phyloP scores from a whole-genome alignment of 108 stramenopile species.

The Discostella stelligeroides region DNA sequence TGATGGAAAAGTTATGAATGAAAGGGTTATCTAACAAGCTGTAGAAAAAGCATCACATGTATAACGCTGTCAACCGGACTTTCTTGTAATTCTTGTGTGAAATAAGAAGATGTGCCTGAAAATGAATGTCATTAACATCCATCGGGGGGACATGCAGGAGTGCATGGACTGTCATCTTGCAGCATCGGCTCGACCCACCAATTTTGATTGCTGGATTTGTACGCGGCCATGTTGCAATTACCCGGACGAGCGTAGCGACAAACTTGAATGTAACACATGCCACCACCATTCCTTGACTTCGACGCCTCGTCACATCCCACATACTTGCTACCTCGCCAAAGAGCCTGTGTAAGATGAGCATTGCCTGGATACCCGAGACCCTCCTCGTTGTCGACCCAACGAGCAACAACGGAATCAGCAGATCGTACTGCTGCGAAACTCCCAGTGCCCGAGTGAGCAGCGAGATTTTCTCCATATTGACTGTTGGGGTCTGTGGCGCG shows the following conservation, averaged over 20 bases:
- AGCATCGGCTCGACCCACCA: conserved; percentile 19
- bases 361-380: conserved; percentile 10
- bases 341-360: conserved; percentile 23
- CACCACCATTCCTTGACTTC: not conserved
- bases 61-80: no score
- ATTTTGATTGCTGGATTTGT: not conserved
- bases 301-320: conserved; percentile 25
- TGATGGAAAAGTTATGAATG: no score
- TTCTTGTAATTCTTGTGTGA: no score
- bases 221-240: conserved; percentile 31
- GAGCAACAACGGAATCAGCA: conserved; percentile 8
- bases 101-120: no score
- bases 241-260: conserved; percentile 18
- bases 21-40: no score
- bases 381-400: conserved; percentile 12
- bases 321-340: conserved; percentile 30
- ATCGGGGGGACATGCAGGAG: conserved; percentile 19
- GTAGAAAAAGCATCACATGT: no score
- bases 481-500: conserved; percentile 20
- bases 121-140: conserved; percentile 4
- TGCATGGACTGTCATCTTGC: conserved; percentile 11
- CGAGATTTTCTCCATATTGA: conserved; percentile 26
- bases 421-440: not conserved
- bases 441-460: conserved; percentile 7
- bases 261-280: conserved; percentile 28